Percentiles rank a stretch among this genome's conserved stretches.
Conservation (phyloP, 257 asterid species). For the Solanum pinnatisectum region DNA sequence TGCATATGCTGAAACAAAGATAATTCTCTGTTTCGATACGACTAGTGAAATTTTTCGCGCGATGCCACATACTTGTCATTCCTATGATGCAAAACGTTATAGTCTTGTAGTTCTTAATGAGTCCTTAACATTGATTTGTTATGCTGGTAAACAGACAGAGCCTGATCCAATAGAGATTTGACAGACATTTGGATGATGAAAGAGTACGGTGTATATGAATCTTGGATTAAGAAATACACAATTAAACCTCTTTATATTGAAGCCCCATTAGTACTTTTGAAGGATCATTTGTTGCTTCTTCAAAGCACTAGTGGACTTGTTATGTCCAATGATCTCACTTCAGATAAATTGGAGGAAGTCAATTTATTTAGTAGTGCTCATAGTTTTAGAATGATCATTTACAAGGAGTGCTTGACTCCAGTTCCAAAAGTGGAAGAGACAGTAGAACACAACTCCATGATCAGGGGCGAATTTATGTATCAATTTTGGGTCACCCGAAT, state of each 20-base stretch:
- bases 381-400: background rate
- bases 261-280: background rate
- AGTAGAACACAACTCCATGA: background rate
- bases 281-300: background rate
- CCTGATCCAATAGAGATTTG: background rate
- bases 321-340: background rate
- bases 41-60: background rate
- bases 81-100: background rate
- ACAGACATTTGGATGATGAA: background rate
- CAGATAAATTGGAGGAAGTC: background rate
- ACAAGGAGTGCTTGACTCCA: background rate
- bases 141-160: background rate
- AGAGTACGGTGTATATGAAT: background rate
- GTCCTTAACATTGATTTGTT: background rate
- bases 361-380: background rate
- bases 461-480: too few species aligned
- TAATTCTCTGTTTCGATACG: background rate
- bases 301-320: background rate
- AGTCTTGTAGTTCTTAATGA: background rate
- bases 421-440: background rate
- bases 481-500: too few species aligned
- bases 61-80: background rate
- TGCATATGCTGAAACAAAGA: background rate
- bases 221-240: background rate
- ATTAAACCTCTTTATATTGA: background rate